Evolutionary conservation across 164 flowering plant species (phyloP).

Genomic region (Annona cherimola): DNA sequence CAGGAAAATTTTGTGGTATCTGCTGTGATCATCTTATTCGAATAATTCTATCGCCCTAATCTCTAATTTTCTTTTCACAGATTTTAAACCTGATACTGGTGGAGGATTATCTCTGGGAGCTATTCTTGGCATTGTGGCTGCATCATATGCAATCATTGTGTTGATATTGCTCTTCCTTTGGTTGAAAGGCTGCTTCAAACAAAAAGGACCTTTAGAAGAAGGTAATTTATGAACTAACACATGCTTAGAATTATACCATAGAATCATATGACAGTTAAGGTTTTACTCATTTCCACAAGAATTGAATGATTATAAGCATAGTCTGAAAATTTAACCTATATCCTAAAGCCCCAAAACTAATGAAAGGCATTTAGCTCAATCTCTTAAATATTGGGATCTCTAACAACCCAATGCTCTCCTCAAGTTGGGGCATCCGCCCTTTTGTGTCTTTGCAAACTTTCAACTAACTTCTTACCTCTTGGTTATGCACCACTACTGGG

Average conservation of each 20-base stretch:
- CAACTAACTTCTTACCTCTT: too few relatives aligned
- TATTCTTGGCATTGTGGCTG: constrained; percentile 52
- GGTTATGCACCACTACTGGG: too few relatives aligned
- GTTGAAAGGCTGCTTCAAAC: constrained; percentile 39
- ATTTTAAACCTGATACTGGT: constrained; percentile 35
- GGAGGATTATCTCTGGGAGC: constrained; percentile 6
- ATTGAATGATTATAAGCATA: neutral
- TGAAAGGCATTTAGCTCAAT: neutral
- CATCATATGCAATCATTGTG: constrained; percentile 25
- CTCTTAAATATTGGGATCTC: neutral
- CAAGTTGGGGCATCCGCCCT: too few relatives aligned
- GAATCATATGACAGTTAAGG: neutral
- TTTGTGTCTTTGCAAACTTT: too few relatives aligned
- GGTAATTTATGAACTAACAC: constrained; percentile 26
- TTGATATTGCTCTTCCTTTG: constrained; percentile 36
- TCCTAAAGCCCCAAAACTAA: neutral
- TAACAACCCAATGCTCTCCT: too few relatives aligned
- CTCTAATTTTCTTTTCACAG: constrained; percentile 26
- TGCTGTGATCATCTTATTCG: too few relatives aligned
- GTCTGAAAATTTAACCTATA: neutral
- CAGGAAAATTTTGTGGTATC: too few relatives aligned
- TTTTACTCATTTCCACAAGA: neutral
- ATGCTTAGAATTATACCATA: neutral
- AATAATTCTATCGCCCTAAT: neutral
- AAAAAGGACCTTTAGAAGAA: constrained; percentile 34